These are phyloP conservation scores for Globisporangium spinosum DNA, from an alignment of 352 stramenopile species.

Conservation along the genomic window DNA sequence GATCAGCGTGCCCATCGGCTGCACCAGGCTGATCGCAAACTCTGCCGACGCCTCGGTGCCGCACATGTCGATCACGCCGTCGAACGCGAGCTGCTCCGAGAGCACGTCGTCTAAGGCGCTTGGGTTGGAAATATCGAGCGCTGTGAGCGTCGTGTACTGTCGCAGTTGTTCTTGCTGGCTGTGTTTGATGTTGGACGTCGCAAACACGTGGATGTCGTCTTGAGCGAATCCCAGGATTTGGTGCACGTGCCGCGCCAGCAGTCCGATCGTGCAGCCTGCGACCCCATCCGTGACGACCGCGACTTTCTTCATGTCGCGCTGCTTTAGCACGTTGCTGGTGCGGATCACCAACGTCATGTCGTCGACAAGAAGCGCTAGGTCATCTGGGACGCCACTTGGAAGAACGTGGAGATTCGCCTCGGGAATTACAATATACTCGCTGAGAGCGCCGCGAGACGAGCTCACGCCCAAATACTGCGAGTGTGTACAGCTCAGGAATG, in stretches of 20 bases:
- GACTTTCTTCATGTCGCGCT: slow-evolving; percentile 22
- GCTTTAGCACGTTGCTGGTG: slow-evolving; percentile 28
- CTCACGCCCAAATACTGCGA: slow-evolving; percentile 28
- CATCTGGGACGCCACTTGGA: slow-evolving; percentile 30
- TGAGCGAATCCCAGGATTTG: slow-evolving; percentile 21
- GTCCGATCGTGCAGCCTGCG: slow-evolving; percentile 18
- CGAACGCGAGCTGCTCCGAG: slow-evolving; percentile 20
- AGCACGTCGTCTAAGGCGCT: slow-evolving; percentile 20
- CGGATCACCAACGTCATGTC: slow-evolving; percentile 38
- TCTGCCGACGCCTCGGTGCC: slow-evolving; percentile 34
- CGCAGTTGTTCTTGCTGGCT: slow-evolving; percentile 3
- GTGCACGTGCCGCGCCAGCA: slow-evolving; percentile 31
- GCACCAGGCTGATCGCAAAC: slow-evolving; percentile 39
- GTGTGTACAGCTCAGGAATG: background rate
- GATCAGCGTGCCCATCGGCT: slow-evolving; percentile 46
- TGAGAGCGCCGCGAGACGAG: slow-evolving; percentile 28
- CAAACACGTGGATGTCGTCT: slow-evolving; percentile 30
- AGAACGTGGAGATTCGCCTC: slow-evolving; percentile 30
- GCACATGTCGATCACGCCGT: slow-evolving; percentile 55
- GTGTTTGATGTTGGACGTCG: slow-evolving; percentile 7
- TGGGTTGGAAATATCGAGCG: slow-evolving; percentile 35
- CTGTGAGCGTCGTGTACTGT: slow-evolving; percentile 25
- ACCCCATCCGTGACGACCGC: slow-evolving; percentile 24
- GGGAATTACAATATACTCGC: slow-evolving; percentile 42
- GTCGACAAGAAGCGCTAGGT: slow-evolving; percentile 37